Percentiles rank a stretch among this genome's conserved stretches.
Evolutionary conservation across 2,329 filamentous ascomycete genomes (phyloP).

Genomic region (Blumeria hordei): DNA sequence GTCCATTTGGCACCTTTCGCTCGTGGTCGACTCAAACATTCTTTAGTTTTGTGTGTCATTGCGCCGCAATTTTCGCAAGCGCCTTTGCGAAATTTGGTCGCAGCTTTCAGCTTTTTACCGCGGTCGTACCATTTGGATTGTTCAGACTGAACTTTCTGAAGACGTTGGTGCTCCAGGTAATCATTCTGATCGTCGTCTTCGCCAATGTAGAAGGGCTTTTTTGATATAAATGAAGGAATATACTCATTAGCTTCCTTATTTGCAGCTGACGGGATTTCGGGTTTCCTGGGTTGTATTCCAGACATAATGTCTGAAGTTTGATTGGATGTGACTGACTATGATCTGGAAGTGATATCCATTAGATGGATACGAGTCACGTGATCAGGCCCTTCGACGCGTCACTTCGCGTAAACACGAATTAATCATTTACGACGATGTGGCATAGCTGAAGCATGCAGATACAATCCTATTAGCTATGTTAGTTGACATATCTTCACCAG

Average conservation of each 20-base stretch:
- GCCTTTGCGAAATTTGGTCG: slow-evolving; percentile 93
- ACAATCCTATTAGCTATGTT: neutral
- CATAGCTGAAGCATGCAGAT: too few species aligned
- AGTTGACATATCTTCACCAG: neutral
- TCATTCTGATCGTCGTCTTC: slow-evolving; percentile 57
- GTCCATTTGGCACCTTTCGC: slow-evolving; percentile 83
- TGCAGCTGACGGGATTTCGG: slow-evolving; percentile 18
- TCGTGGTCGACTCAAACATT: slow-evolving; percentile 71
- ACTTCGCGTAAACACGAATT: too few species aligned
- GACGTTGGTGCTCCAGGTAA: slow-evolving; percentile 87
- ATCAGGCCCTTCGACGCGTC: too few species aligned
- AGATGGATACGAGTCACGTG: too few species aligned
- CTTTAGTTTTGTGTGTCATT: slow-evolving; percentile 89
- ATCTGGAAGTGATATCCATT: too few species aligned
- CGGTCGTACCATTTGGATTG: slow-evolving; percentile 82
- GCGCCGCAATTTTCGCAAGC: slow-evolving; percentile 96
- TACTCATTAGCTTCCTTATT: slow-evolving; percentile 92
- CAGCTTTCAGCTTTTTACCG: slow-evolving; percentile 60
- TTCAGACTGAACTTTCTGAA: slow-evolving; percentile 39
- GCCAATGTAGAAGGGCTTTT: slow-evolving; percentile 84
- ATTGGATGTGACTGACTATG: neutral
- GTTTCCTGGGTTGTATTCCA: slow-evolving; percentile 14
- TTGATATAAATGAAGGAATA: slow-evolving; percentile 93
- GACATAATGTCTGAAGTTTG: slow-evolving; percentile 16
- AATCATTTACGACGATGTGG: too few species aligned